Percentiles rank a stretch among this genome's conserved stretches.
phyloP scores from a whole-genome alignment of 2,329 filamentous ascomycete genomes.

The Fonsecaea monophora region DNA sequence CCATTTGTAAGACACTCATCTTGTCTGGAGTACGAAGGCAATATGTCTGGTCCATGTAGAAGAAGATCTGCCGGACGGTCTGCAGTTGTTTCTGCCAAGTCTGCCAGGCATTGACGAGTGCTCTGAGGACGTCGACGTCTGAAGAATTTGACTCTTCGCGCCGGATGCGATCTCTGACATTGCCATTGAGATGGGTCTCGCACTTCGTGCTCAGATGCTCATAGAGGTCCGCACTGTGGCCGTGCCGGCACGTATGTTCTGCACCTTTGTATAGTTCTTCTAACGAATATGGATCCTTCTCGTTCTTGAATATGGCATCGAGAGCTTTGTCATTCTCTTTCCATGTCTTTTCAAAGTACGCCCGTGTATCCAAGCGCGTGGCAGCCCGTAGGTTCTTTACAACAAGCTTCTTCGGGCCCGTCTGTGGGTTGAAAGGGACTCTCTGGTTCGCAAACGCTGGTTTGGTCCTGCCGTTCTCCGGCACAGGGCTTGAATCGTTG shows the following conservation, averaged over 20 bases:
- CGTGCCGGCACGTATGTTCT: conserved; percentile 87
- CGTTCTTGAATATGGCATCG: conserved; percentile 71
- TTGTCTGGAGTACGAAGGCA: conserved; percentile 74
- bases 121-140: conserved; percentile 69
- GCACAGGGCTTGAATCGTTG: conserved; percentile 48
- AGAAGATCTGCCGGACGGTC: conserved; percentile 85
- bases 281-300: conserved; percentile 72
- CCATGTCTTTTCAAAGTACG: conserved; percentile 80
- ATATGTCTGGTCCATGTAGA: conserved; percentile 90
- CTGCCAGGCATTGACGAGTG: conserved; percentile 70
- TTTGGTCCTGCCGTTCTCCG: conserved; percentile 42
- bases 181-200: conserved; percentile 65
- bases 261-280: conserved; percentile 90
- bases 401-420: conserved; percentile 82
- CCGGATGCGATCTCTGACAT: conserved; percentile 66
- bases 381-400: conserved; percentile 85
- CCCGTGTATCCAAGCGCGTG: conserved; percentile 69
- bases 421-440: conserved; percentile 71
- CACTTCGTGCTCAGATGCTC: conserved; percentile 70
- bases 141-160: conserved; percentile 61
- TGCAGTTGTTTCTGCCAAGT: conserved; percentile 80
- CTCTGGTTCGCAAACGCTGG: conserved; percentile 42
- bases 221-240: conserved; percentile 72
- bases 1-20: conserved; percentile 79
- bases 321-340: conserved; percentile 76